Percentiles rank a stretch among this genome's conserved stretches.
These are phyloP conservation scores for Hymenoscyphus occultus DNA, from an alignment of 2,329 filamentous ascomycete genomes.

Conservation along the genomic window DNA sequence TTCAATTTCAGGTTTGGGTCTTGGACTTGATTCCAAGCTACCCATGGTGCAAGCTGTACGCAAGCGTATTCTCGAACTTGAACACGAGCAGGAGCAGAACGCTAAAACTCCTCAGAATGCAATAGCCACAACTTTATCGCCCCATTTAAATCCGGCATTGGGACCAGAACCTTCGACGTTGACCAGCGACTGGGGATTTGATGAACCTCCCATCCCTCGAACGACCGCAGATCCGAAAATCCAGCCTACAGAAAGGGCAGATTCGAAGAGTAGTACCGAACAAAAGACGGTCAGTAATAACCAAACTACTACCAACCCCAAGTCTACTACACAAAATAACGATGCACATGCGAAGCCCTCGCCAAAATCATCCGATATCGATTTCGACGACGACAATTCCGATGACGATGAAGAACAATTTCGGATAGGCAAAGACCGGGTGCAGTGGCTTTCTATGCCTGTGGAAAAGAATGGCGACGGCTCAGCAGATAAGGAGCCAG, in stretches of 20 bases:
- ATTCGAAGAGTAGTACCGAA: not conserved
- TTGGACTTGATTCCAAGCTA: not conserved
- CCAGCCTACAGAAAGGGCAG: too few relatives aligned
- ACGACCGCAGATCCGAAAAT: too few relatives aligned
- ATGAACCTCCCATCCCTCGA: not conserved
- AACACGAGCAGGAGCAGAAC: not conserved
- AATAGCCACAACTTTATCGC: not conserved
- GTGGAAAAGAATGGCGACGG: not conserved
- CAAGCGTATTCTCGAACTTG: constrained; percentile 9
- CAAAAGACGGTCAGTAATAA: not conserved
- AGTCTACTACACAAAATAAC: not conserved
- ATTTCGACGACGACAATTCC: not conserved
- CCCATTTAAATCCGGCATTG: too few relatives aligned
- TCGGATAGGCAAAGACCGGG: not conserved
- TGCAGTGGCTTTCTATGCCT: not conserved
- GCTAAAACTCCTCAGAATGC: not conserved
- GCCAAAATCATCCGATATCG: not conserved
- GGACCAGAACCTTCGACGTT: not conserved
- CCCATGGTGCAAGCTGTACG: constrained; percentile 8
- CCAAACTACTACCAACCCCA: not conserved
- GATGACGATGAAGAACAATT: not conserved
- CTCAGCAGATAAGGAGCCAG: not conserved
- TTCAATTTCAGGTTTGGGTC: not conserved
- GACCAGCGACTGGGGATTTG: not conserved
- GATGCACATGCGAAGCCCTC: not conserved